These are phyloP conservation scores for Suhomyces taliae DNA, from an alignment of 1,139 yeast species.

Conservation along the genomic window DNA sequence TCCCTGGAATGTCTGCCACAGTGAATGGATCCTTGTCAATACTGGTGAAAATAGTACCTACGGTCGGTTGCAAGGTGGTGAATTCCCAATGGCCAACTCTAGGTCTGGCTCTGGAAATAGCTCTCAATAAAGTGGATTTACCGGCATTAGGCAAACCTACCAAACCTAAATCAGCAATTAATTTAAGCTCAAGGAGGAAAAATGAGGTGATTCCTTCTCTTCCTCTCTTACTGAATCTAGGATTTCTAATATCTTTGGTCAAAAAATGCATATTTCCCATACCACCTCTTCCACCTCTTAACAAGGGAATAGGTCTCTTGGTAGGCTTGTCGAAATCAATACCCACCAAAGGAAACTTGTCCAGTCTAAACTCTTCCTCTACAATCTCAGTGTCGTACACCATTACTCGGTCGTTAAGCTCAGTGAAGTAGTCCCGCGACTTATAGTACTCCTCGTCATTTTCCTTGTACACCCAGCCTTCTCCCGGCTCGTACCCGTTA, in stretches of 20 bases:
- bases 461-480: slow-evolving; percentile 87
- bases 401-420: slow-evolving; percentile 60
- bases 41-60: slow-evolving; percentile 77
- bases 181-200: slow-evolving; percentile 78
- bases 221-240: slow-evolving; percentile 82
- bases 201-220: slow-evolving; percentile 64
- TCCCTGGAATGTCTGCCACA: slow-evolving; percentile 97
- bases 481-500: slow-evolving; percentile 57
- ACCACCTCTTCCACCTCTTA: slow-evolving; percentile 91
- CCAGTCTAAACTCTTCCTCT: slow-evolving; percentile 60
- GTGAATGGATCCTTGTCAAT: slow-evolving; percentile 76
- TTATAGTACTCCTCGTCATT: slow-evolving; percentile 68
- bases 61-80: slow-evolving; percentile 87
- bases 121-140: slow-evolving; percentile 80
- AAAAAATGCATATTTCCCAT: slow-evolving; percentile 95
- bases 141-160: slow-evolving; percentile 98
- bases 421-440: slow-evolving; percentile 62
- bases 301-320: slow-evolving; percentile 61
- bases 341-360: slow-evolving; percentile 77
- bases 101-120: slow-evolving; percentile 90
- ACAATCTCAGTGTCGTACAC: slow-evolving; percentile 63
- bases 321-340: slow-evolving; percentile 70
- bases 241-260: slow-evolving; percentile 81
- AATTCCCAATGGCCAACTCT: slow-evolving; percentile 96
- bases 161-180: slow-evolving; percentile 88